Conservation (phyloP, 805 yeast genomes). For the Saccharomyces mikatae region DNA sequence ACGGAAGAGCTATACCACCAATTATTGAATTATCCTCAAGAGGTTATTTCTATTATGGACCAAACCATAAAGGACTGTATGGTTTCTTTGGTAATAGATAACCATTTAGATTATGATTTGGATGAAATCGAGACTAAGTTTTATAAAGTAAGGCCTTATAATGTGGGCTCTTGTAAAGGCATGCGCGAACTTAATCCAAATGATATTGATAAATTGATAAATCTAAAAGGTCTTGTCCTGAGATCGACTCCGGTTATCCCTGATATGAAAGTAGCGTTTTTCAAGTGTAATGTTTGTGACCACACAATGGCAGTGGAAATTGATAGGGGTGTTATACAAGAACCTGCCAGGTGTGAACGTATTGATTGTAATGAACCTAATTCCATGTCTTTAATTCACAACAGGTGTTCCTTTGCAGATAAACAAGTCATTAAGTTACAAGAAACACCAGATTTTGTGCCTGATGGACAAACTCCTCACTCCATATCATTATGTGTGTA, state of each 20-base stretch:
- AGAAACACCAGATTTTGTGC: conserved; percentile 92
- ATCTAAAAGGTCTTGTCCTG: conserved; percentile 82
- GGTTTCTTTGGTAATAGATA: conserved; percentile 60
- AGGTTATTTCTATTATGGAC: conserved; percentile 95
- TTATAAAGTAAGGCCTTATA: conserved; percentile 85
- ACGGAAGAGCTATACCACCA: conserved; percentile 79
- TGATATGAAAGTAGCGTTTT: conserved; percentile 95
- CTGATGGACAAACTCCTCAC: conserved; percentile 98
- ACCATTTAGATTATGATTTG: conserved; percentile 41
- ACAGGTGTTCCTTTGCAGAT: conserved; percentile 87
- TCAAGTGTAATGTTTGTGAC: conserved; percentile 89
- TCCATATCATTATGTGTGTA: conserved; percentile 88
- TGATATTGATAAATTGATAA: conserved; percentile 87
- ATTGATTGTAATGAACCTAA: conserved; percentile 71
- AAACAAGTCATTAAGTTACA: conserved; percentile 90
- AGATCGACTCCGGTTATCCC: conserved; percentile 89
- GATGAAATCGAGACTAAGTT: conserved; percentile 70
- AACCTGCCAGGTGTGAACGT: conserved; percentile 91
- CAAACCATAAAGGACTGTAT: conserved; percentile 86
- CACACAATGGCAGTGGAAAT: conserved; percentile 88
- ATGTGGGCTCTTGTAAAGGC: conserved; percentile 63
- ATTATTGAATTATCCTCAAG: conserved; percentile 88
- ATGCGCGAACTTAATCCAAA: conserved; percentile 91
- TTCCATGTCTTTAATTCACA: conserved; percentile 86
- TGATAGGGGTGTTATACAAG: conserved; percentile 89